phyloP scores from a whole-genome alignment of 352 stramenopile species.

The Thalassiosira gravida region DNA sequence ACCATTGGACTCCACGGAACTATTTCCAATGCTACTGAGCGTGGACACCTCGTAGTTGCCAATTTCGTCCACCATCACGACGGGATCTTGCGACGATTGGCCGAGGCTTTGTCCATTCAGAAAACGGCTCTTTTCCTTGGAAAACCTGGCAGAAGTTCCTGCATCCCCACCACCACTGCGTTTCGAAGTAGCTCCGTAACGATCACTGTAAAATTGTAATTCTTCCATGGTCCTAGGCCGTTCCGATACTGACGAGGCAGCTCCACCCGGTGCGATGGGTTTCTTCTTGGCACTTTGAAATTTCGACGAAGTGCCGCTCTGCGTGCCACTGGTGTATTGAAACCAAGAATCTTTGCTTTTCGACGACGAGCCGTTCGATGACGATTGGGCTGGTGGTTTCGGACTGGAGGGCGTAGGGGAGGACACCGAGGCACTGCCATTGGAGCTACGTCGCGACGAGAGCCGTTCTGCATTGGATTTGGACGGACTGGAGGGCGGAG shows the following conservation, averaged over 20 bases:
- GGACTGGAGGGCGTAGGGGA: too few relatives aligned
- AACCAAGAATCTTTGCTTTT: neutral
- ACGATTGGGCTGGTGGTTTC: too few relatives aligned
- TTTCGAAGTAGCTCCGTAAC: neutral
- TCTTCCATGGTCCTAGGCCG: conserved; percentile 13
- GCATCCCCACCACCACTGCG: neutral
- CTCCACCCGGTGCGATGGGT: too few relatives aligned
- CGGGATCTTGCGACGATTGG: conserved; percentile 1
- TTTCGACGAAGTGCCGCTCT: too few relatives aligned
- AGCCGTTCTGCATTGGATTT: too few relatives aligned
- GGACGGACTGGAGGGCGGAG: neutral
- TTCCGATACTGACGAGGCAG: neutral
- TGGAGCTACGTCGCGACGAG: too few relatives aligned
- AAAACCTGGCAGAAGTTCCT: neutral
- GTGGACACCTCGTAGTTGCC: neutral
- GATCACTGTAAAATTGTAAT: neutral
- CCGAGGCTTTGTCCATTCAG: neutral
- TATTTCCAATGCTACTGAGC: conserved; percentile 2
- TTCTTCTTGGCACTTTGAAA: neutral
- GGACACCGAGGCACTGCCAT: too few relatives aligned
- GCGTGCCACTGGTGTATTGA: neutral
- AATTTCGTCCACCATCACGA: neutral
- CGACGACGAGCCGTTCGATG: too few relatives aligned
- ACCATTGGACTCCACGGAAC: conserved; percentile 2
- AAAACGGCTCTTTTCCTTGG: neutral